Evolutionary conservation across 1,284 basidiomycete species (phyloP).

Genomic region (Neolentinus lepideus): DNA sequence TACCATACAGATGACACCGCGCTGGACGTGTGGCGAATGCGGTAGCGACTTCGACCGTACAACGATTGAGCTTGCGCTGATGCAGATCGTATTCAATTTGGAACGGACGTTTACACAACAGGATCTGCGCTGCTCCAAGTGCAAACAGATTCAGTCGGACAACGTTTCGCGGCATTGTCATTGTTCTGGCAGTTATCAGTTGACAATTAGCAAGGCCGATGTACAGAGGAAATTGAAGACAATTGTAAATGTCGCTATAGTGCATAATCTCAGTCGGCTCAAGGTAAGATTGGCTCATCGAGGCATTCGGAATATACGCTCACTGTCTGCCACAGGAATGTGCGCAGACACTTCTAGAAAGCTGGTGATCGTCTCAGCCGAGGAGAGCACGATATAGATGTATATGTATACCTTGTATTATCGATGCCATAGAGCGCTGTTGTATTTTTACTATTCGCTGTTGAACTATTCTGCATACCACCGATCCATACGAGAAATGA

Average conservation of each 20-base stretch:
- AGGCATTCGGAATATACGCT: conserved; percentile 10
- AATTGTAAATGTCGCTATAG: conserved; percentile 74
- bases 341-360: conserved; percentile 39
- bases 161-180: conserved; percentile 82
- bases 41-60: conserved; percentile 84
- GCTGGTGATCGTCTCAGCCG: conserved; percentile 32
- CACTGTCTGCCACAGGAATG: conserved; percentile 36
- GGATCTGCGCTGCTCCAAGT: conserved; percentile 84
- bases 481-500: no score
- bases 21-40: conserved; percentile 69
- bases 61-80: conserved; percentile 81
- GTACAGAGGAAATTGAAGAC: conserved; percentile 65
- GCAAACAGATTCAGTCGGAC: conserved; percentile 82
- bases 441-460: neutral
- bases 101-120: conserved; percentile 82
- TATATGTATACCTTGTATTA: neutral
- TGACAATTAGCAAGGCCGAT: conserved; percentile 67
- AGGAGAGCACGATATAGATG: neutral
- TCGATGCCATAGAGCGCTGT: neutral
- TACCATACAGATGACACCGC: conserved; percentile 32
- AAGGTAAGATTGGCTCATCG: conserved; percentile 39
- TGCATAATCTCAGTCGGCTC: conserved; percentile 59
- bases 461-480: no score
- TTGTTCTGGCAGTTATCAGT: conserved; percentile 82
- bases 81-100: conserved; percentile 68